Evolutionary conservation across 108 stramenopile genomes (phyloP), one percentile per base, ranked within the genome.

Genomic region (Thalassiosira profunda): DNA sequence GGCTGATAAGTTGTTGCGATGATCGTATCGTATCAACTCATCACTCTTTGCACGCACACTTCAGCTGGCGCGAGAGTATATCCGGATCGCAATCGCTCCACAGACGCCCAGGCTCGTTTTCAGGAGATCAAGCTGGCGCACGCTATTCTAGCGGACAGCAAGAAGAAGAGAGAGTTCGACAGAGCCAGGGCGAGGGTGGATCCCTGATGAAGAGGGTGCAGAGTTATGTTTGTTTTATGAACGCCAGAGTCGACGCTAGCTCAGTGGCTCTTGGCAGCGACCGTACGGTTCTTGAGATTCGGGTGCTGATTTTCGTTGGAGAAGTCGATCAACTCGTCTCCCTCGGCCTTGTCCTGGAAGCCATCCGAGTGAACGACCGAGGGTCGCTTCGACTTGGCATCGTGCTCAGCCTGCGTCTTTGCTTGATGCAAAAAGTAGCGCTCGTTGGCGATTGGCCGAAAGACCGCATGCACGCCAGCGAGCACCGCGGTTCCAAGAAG

Each of bases 91-190:
- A 80, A 75, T 34, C 57, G 58, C 12, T 82, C 86, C 47, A 21
- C 2, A 54, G 75, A 74, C 7, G 84, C 84, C 36, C 72, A 33
- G 3, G 84, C 79, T 37, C 63, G 59, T 26, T 95, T 95, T 69
- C 79, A 84, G 14, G 72, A 85, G 23, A 56, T 90, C 12, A 66
- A 80, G 59, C 26, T 72, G 26, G 94, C 94, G 3, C 88, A 90
- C 52, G 86, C 87, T 24, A 75, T 82, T 12, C 63, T 95, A 36
- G 65, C 51, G n/a, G 88, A 94, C 61, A 23, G 45, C 8, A 33
- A 36, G 15, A 23, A 58, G 6, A 82, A 77, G 57, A 61, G 67
- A 35, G 53, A 71, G 58, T 92, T 89, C 70, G 91, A 92, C 73
- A 54, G 51, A 8, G 65, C 4, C 10, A n/a, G 66, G 14, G 17